These are phyloP conservation scores for Entamoeba invadens DNA, from an alignment of 208 protist species.

Conservation along the genomic window DNA sequence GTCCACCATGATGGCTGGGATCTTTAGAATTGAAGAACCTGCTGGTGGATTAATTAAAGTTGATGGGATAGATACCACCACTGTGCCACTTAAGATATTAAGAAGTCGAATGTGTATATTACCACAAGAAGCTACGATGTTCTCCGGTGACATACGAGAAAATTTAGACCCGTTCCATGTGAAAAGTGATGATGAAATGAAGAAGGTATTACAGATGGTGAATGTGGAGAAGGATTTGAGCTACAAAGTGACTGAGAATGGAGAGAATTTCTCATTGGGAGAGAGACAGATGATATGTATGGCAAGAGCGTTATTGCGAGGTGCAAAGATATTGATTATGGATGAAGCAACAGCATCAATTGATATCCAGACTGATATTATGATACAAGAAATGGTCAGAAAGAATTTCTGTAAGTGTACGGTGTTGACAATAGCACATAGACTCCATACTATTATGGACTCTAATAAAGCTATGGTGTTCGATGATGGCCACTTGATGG, in stretches of 20 bases:
- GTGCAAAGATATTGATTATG: slow-evolving; percentile 6
- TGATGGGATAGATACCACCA: slow-evolving; percentile 29
- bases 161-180: slow-evolving; percentile 30
- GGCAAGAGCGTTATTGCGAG: slow-evolving; percentile 14
- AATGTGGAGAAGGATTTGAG: background rate
- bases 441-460: slow-evolving; percentile 33
- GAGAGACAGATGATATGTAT: slow-evolving; percentile 31
- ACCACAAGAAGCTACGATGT: slow-evolving; percentile 41
- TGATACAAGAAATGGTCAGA: slow-evolving; percentile 17
- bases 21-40: slow-evolving; percentile 36
- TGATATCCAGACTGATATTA: slow-evolving; percentile 23
- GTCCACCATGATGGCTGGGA: slow-evolving; percentile 19
- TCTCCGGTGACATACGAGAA: slow-evolving; percentile 27
- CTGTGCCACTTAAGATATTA: slow-evolving; percentile 17
- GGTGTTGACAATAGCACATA: slow-evolving; percentile 25
- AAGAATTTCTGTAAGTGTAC: slow-evolving; percentile 7
- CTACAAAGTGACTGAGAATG: background rate
- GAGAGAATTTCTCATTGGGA: slow-evolving; percentile 18
- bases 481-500: background rate
- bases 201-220: slow-evolving; percentile 6
- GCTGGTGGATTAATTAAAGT: slow-evolving; percentile 23
- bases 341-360: slow-evolving; percentile 23
- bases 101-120: slow-evolving; percentile 27
- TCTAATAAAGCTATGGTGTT: slow-evolving; percentile 59
- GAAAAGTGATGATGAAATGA: slow-evolving; percentile 25